Evolutionary conservation across 73 alveolate species (phyloP), one percentile per base, ranked within the genome.

Genomic region (Paramecium pentaurelia): DNA sequence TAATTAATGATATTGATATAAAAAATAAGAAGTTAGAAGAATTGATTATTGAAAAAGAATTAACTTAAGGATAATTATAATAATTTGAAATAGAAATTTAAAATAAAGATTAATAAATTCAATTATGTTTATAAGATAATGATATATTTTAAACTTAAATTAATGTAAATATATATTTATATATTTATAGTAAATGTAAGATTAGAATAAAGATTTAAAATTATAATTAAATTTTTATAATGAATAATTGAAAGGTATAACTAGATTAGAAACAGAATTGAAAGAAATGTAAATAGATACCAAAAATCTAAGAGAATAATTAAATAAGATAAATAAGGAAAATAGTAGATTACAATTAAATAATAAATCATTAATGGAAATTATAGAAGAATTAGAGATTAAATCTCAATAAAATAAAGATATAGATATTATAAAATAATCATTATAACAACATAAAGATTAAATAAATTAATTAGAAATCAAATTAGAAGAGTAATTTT

Each of bases 21-120:
- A 49, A 27, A 2, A n/a, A 42, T 18, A 45, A 20, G 25, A 44
- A 25, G n/a, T 14, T 45, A 9, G 91, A 80, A 12, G 71, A 80
- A 80, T 27, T 80, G 51, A 8, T 47, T 25, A 45, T 80, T 45
- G 91, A 80, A 49, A 80, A 80, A 22, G 91, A 80, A 36, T 47
- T 80, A 32, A 27, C 75, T 4, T 25, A 28, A 20, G 28, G 64
- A 8, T 80, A 14, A n/a, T 42, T 80, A 11, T 42, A 80, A 36
- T 47, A 80, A 44, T 42, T 80, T 40, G 71, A 80, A 18, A 2
- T 28, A 9, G 71, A 80, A 25, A 20, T 45, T 27, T 12, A 40
- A 27, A 44, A 25, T 42, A 42, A 45, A 22, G 73, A 40, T 22
- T 80, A 80, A 36, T 40, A 80, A 12, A 28, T 80, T 22, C 30